phyloP scores from a whole-genome alignment of 257 asterid genomes.

The Salvia rosmarinus region DNA sequence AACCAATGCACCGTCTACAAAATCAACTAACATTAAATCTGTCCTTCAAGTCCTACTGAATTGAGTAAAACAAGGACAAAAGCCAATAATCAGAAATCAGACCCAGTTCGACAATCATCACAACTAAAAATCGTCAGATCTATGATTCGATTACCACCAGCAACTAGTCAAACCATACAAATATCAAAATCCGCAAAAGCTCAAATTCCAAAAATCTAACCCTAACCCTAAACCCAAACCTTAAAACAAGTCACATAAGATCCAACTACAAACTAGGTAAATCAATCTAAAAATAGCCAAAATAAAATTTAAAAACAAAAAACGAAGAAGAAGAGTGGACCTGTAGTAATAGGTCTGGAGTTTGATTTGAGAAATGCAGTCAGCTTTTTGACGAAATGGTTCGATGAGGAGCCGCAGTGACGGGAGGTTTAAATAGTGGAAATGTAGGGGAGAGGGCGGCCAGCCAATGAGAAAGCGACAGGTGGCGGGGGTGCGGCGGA shows the following conservation, averaged over 20 bases:
- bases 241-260: conserved; percentile 1
- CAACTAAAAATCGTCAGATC: conserved; percentile 22
- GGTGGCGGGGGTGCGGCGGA: conserved; percentile 34
- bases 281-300: not conserved
- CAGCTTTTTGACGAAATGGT: not conserved
- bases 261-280: not conserved
- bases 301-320: not conserved
- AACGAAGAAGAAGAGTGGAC: conserved; percentile 21
- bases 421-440: conserved; percentile 30
- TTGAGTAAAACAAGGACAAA: not conserved
- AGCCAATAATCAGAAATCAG: conserved; percentile 13
- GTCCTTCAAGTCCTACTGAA: not conserved
- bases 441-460: conserved; percentile 24
- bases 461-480: conserved; percentile 31
- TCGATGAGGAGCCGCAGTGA: not conserved
- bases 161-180: not conserved
- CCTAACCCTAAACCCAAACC: conserved; percentile 10
- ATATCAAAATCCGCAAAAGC: not conserved
- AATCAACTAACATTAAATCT: not conserved
- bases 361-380: conserved; percentile 14
- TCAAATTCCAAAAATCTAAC: conserved; percentile 24
- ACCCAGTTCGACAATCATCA: conserved; percentile 16
- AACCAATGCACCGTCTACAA: not conserved
- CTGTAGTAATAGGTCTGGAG: conserved; percentile 23
- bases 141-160: not conserved